Percentiles rank a stretch among this genome's conserved stretches.
These are phyloP conservation scores for Zarea fungicola DNA, from an alignment of 2,329 filamentous ascomycete species.

Conservation along the genomic window DNA sequence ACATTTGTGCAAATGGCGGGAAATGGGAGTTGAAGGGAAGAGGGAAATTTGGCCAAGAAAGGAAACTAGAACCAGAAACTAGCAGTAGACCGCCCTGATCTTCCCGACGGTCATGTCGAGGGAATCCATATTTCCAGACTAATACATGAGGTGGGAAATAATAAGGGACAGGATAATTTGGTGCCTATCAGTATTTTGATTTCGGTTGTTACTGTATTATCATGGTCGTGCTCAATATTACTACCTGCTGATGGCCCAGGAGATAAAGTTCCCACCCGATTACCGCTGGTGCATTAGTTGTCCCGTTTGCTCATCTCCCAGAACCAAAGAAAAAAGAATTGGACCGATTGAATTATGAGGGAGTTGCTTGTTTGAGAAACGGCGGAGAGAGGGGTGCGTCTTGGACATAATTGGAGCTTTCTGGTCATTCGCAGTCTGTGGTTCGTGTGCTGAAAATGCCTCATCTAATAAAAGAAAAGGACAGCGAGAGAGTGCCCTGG, in stretches of 20 bases:
- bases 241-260: slow-evolving; percentile 3
- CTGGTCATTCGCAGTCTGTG: not conserved
- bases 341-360: no score
- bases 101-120: slow-evolving; percentile 1
- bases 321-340: no score
- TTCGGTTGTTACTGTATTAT: not conserved
- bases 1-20: no score
- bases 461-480: no score
- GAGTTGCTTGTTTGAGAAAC: no score
- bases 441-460: slow-evolving; percentile 1
- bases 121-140: slow-evolving; percentile 5
- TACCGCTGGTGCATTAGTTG: slow-evolving; percentile 3
- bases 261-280: slow-evolving; percentile 6
- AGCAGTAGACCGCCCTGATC: not conserved
- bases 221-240: slow-evolving; percentile 7
- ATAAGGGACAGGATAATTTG: not conserved
- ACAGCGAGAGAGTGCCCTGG: not conserved
- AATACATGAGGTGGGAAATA: slow-evolving; percentile 3
- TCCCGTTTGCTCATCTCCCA: slow-evolving; percentile 2
- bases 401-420: not conserved
- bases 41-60: slow-evolving; percentile 4
- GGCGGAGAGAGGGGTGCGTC: not conserved
- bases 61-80: not conserved
- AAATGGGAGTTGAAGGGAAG: not conserved
- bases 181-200: not conserved